Evolutionary conservation across 2,329 filamentous ascomycete species (phyloP).

Genomic region (Aspergillus sp.): DNA sequence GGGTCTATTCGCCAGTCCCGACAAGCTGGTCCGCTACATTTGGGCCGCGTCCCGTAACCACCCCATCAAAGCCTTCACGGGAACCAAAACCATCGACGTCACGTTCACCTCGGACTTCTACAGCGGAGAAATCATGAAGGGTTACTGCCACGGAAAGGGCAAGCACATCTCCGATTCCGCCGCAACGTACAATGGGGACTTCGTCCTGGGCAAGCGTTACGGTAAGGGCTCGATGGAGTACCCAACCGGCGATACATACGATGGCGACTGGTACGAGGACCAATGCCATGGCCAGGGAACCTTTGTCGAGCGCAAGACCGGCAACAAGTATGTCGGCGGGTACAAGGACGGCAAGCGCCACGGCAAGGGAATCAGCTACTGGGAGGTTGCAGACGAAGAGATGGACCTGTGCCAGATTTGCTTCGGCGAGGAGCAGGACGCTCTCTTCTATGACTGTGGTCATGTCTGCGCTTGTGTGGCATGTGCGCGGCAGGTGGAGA

Average conservation of each 20-base stretch:
- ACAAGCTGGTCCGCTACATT: conserved; percentile 45
- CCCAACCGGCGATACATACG: conserved; percentile 52
- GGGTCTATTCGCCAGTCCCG: conserved; percentile 39
- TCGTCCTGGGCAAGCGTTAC: conserved; percentile 53
- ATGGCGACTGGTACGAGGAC: conserved; percentile 48
- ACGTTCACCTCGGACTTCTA: conserved; percentile 59
- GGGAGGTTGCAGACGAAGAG: conserved; percentile 62
- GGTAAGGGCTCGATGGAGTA: conserved; percentile 60
- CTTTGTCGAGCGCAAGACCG: conserved; percentile 55
- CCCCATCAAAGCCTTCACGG: conserved; percentile 45
- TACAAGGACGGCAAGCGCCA: conserved; percentile 62
- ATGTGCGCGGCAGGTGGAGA: conserved; percentile 60
- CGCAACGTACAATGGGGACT: conserved; percentile 57
- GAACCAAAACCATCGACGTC: conserved; percentile 51
- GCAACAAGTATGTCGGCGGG: conserved; percentile 62
- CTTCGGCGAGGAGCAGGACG: conserved; percentile 60
- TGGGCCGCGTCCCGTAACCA: conserved; percentile 47
- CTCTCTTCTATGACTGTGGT: conserved; percentile 63
- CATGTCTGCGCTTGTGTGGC: conserved; percentile 61
- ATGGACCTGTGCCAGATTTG: conserved; percentile 62
- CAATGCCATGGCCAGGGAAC: conserved; percentile 57
- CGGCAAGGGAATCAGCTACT: conserved; percentile 62
- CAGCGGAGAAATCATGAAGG: conserved; percentile 52
- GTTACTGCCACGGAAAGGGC: conserved; percentile 55
- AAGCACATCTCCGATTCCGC: conserved; percentile 55